Evolutionary conservation across 2,329 filamentous ascomycete species (phyloP).

Genomic region (Aphanoascus verrucosus): DNA sequence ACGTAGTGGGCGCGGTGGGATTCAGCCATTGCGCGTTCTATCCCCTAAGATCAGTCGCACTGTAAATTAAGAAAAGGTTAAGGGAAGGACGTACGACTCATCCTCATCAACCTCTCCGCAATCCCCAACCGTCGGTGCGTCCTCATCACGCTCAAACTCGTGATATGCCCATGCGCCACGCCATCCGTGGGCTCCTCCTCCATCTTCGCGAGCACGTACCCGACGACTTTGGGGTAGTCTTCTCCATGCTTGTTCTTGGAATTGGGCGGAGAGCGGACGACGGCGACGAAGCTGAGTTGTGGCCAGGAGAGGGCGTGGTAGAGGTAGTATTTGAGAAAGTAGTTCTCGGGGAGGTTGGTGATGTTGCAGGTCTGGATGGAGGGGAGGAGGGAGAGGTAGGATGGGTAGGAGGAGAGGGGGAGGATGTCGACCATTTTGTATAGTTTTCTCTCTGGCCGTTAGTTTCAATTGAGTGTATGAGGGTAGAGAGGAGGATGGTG

Average conservation of each 20-base stretch:
- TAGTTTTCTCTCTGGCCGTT: background rate
- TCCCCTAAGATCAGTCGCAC: constrained; percentile 7
- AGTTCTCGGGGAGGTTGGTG: constrained; percentile 97
- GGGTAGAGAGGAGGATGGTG: background rate
- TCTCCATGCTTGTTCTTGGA: constrained; percentile 53
- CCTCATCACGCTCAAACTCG: constrained; percentile 86
- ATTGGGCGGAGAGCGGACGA: constrained; percentile 71
- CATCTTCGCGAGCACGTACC: constrained; percentile 99
- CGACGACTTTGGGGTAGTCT: constrained; percentile 92
- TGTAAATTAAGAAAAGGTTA: background rate
- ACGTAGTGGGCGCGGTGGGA: constrained; percentile 87
- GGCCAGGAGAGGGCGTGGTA: constrained; percentile 99
- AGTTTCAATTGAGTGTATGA: background rate
- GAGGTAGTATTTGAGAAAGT: constrained; percentile 99
- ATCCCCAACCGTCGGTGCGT: constrained; percentile 85
- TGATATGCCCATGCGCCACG: constrained; percentile 90
- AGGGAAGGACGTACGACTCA: constrained; percentile 60
- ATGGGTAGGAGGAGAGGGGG: constrained; percentile 37
- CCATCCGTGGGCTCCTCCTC: constrained; percentile 93
- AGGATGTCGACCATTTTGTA: constrained; percentile 41
- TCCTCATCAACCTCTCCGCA: constrained; percentile 94
- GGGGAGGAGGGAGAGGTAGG: constrained; percentile 73
- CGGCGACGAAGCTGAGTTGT: constrained; percentile 90
- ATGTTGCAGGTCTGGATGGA: constrained; percentile 95
- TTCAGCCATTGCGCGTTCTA: constrained; percentile 93